Percentiles rank a stretch among this genome's conserved stretches.
Conservation (phyloP, 164 flowering plant species). For the Umbilicus rupestris region DNA sequence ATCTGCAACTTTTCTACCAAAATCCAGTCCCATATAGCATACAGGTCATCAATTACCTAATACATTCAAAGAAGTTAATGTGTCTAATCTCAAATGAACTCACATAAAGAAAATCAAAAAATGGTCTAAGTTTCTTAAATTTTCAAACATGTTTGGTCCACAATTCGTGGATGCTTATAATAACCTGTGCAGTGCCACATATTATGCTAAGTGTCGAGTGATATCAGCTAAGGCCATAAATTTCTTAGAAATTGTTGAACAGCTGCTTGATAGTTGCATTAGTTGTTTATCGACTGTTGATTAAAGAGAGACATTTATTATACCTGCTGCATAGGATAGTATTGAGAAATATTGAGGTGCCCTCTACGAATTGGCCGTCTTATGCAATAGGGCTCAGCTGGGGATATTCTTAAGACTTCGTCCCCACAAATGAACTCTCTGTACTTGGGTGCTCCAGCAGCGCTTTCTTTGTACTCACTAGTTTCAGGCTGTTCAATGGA, state of each 20-base stretch:
- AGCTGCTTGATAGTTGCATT: neutral
- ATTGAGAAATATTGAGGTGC: conserved; percentile 80
- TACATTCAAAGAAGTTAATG: conserved; percentile 1
- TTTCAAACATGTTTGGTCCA: neutral
- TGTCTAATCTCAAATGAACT: neutral
- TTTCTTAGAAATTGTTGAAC: neutral
- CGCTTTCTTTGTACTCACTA: conserved; percentile 23
- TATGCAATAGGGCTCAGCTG: conserved; percentile 76
- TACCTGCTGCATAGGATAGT: conserved; percentile 89
- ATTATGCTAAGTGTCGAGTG: neutral
- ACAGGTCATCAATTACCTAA: conserved; percentile 79
- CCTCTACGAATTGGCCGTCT: conserved; percentile 89
- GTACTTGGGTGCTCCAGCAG: conserved; percentile 29
- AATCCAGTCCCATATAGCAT: conserved; percentile 91
- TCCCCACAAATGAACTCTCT: conserved; percentile 70
- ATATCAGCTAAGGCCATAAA: too few species aligned
- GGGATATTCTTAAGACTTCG: conserved; percentile 71
- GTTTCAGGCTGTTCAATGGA: conserved; percentile 24
- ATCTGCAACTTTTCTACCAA: conserved; percentile 75
- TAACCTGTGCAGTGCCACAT: neutral
- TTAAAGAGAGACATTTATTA: neutral
- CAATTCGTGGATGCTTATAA: neutral
- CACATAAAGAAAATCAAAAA: neutral
- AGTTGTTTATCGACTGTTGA: neutral
- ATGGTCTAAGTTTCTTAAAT: neutral